phyloP scores from a whole-genome alignment of 495 filamentous ascomycete species.

The Aspergillus nidulans region DNA sequence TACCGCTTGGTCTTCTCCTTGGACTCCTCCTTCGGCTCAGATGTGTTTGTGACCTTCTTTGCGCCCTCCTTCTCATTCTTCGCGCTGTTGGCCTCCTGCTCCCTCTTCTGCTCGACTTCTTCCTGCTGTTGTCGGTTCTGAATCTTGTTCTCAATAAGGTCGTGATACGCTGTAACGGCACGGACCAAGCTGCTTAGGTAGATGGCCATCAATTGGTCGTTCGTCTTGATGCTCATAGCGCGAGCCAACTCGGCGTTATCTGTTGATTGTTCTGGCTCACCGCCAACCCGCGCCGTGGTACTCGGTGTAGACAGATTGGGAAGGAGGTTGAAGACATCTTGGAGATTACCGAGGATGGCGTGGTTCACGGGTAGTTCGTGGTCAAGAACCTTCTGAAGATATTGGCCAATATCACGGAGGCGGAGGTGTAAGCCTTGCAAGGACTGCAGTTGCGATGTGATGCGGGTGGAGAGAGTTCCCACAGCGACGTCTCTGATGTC shows the following conservation, averaged over 20 bases:
- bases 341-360: slow-evolving; percentile 92
- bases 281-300: slow-evolving; percentile 43
- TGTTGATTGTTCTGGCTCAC: slow-evolving; percentile 40
- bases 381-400: slow-evolving; percentile 93
- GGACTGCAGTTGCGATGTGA: slow-evolving; percentile 96
- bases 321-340: slow-evolving; percentile 98
- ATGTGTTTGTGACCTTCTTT: slow-evolving; percentile 55
- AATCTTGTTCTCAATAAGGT: slow-evolving; percentile 99
- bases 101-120: slow-evolving; percentile 82
- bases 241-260: slow-evolving; percentile 80
- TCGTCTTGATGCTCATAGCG: slow-evolving; percentile 98
- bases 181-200: slow-evolving; percentile 94
- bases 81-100: slow-evolving; percentile 52
- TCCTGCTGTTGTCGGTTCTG: slow-evolving; percentile 97
- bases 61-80: slow-evolving; percentile 62
- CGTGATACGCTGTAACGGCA: slow-evolving; percentile 97
- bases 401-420: slow-evolving; percentile 89
- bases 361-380: slow-evolving; percentile 93
- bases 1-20: slow-evolving; percentile 57
- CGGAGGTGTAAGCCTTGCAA: slow-evolving; percentile 94
- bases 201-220: slow-evolving; percentile 97
- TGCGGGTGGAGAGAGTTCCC: slow-evolving; percentile 94
- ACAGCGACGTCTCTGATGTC: slow-evolving; percentile 98
- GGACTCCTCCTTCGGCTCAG: slow-evolving; percentile 59
- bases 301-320: slow-evolving; percentile 90